Percentiles rank a stretch among this genome's conserved stretches.
phyloP scores from a whole-genome alignment of 192 early-diverging fungal genomes.

The Coemansia aciculifera region DNA sequence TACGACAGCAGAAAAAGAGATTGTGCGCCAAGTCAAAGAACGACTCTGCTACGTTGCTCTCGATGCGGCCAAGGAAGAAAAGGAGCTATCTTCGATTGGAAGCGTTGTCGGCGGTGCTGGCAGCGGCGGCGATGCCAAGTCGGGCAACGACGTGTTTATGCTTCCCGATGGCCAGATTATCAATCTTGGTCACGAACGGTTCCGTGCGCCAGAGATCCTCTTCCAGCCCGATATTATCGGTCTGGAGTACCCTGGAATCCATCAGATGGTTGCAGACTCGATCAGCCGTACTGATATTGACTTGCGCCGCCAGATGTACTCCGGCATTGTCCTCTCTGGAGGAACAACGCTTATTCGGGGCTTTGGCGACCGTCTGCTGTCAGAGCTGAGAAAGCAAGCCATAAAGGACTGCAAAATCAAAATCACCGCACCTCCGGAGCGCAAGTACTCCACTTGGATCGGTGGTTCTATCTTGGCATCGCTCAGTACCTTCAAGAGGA shows the following conservation, averaged over 20 bases:
- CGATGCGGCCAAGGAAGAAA: conserved; percentile 91
- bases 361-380: conserved; percentile 91
- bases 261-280: conserved; percentile 89
- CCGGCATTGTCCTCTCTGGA: conserved; percentile 93
- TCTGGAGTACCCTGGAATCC: conserved; percentile 88
- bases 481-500: conserved; percentile 98
- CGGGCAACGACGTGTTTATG: conserved; percentile 44
- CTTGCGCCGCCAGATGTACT: conserved; percentile 82
- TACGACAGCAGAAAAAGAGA: conserved; percentile 93
- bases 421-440: conserved; percentile 95
- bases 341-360: conserved; percentile 91
- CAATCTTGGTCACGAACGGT: conserved; percentile 86
- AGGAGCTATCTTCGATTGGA: conserved; percentile 74
- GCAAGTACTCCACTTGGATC: conserved; percentile 98
- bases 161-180: conserved; percentile 46
- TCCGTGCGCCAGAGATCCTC: conserved; percentile 92
- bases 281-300: conserved; percentile 96
- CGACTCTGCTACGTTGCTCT: conserved; percentile 91
- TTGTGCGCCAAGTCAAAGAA: conserved; percentile 95
- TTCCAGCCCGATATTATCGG: conserved; percentile 95
- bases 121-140: conserved; percentile 64
- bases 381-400: conserved; percentile 86
- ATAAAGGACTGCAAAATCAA: conserved; percentile 96
- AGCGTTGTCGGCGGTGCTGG: conserved; percentile 70
- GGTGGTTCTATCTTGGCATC: conserved; percentile 95